These are phyloP conservation scores for Hydnomerulius pinastri DNA, from an alignment of 768 basidiomycete genomes.

Conservation along the genomic window DNA sequence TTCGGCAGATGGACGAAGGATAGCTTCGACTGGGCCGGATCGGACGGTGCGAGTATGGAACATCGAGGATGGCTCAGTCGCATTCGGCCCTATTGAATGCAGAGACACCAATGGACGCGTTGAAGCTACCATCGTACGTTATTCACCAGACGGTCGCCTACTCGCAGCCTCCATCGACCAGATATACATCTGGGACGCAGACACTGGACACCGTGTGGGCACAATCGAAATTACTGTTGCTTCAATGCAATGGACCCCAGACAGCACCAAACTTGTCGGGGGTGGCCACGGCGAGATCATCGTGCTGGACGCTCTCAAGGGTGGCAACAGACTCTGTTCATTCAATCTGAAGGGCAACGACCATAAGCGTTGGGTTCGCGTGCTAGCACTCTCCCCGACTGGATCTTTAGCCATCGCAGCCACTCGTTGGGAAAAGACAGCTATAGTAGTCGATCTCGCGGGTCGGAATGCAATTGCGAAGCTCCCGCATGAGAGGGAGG, in stretches of 20 bases:
- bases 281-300: background rate
- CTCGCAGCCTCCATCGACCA: background rate
- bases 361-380: background rate
- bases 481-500: background rate
- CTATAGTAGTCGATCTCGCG: background rate
- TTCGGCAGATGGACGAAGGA: background rate
- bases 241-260: background rate
- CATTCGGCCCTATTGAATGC: background rate
- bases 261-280: background rate
- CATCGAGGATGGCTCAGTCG: background rate
- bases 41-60: background rate
- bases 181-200: background rate
- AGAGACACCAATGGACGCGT: background rate
- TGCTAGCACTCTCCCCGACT: background rate
- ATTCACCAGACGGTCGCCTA: background rate
- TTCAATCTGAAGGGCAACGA: background rate
- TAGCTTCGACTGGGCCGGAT: background rate
- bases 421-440: background rate
- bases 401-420: background rate
- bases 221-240: background rate
- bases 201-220: background rate
- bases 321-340: background rate
- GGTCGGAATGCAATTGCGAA: background rate
- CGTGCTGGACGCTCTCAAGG: background rate
- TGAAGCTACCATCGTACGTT: background rate